Evolutionary conservation across 2,329 filamentous ascomycete species (phyloP), one percentile per base, ranked within the genome.

Genomic region (Orbilia quercus): DNA sequence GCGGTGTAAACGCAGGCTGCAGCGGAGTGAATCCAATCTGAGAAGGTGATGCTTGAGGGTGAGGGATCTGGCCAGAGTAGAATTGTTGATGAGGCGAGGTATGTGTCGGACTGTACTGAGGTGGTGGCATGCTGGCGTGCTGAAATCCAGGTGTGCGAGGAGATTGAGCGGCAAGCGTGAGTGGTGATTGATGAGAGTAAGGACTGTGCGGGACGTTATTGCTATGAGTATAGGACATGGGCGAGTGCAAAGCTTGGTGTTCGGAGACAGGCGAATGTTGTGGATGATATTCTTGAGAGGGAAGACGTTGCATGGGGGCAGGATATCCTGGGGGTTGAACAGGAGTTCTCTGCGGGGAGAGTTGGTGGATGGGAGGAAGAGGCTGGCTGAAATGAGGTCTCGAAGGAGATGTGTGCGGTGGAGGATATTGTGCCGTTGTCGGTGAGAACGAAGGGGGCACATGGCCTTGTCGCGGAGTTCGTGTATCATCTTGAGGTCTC

Each of bases 31-130:
- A 57, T 4, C 38, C 65, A 7, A 55, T 51, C 18, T 58, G 51
- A 23, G 66, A 53, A 1, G 67, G 53, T 23, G 67, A 59, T 31
- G 36, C 34, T 34, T 51, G 67, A 9, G 59, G 53, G 16, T 58
- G 67, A 5, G 59, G 59, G 11, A 64, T 53, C 7, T 64, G 51
- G 20, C 47, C 42, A 31, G 53, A 45, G 14, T 72, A 65, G 20
- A 53, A 69, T 20, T 34, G 18, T 12, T 58, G 53, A 18, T 47
- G 53, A 18, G 63, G 31, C 34, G 54, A 44, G 23, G 64, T 18
- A 18, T 72, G 67, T 9, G 59, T 65, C n/a, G 67, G 67, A n/a
- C 67, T 72, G 38, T 65, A 72, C 42, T 72, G 67, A 7, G 67
- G 67, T n/a, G 67, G 67, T 31, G 67, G 67, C 67, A 72, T 72